Evolutionary conservation across 805 yeast species (phyloP).

Genomic region (Osmozyma mogii): DNA sequence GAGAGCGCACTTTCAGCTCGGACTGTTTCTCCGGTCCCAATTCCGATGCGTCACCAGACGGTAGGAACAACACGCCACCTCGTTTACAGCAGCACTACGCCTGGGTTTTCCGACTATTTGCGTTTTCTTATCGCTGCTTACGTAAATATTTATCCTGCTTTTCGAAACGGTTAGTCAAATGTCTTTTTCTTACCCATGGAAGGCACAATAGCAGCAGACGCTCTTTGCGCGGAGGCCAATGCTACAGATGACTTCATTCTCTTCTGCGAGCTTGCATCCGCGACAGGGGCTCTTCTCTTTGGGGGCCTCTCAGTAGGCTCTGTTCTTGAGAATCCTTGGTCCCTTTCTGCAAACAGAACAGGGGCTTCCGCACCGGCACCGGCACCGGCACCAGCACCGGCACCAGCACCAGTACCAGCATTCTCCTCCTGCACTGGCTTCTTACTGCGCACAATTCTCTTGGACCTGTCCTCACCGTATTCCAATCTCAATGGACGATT

Average conservation of each 20-base stretch:
- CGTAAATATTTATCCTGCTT: background rate
- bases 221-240: conserved; percentile 82
- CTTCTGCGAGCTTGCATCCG: conserved; percentile 13
- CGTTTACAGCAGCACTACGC: background rate
- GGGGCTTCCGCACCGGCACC: too few relatives aligned
- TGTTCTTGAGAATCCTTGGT: too few relatives aligned
- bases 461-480: conserved; percentile 90
- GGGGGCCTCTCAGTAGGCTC: too few relatives aligned
- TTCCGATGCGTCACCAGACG: too few relatives aligned
- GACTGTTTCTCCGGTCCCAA: too few relatives aligned
- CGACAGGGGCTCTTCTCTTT: too few relatives aligned
- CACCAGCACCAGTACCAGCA: conserved; percentile 13
- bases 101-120: background rate
- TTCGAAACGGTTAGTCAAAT: conserved; percentile 42
- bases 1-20: too few relatives aligned
- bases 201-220: conserved; percentile 78
- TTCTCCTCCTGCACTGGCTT: conserved; percentile 18
- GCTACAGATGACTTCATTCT: conserved; percentile 76
- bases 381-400: too few relatives aligned
- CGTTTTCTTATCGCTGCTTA: background rate
- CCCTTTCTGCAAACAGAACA: too few relatives aligned
- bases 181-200: conserved; percentile 83
- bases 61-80: conserved; percentile 2
- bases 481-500: conserved; percentile 79
- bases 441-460: conserved; percentile 56